Percentiles rank a stretch among this genome's conserved stretches.
These are phyloP conservation scores for Camellia japonica DNA, from an alignment of 148 eudicot species.

Conservation along the genomic window DNA sequence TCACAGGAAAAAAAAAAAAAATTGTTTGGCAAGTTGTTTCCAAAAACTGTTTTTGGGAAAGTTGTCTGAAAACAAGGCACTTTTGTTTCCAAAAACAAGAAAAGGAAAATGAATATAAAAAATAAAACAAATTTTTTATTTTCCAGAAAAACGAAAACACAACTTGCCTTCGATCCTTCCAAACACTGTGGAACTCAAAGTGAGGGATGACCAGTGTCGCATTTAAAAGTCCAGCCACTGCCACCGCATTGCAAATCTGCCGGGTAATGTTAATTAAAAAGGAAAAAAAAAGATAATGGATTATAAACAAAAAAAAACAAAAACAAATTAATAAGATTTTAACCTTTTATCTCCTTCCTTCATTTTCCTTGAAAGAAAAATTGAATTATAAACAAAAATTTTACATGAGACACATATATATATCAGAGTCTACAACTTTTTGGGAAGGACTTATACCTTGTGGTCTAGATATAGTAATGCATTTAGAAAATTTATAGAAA, in stretches of 20 bases:
- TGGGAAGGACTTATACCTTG: too few species aligned
- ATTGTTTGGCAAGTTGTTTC: too few species aligned
- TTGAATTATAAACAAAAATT: not conserved
- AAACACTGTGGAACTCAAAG: slow-evolving; percentile 72
- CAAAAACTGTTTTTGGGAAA: too few species aligned
- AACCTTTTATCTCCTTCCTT: not conserved
- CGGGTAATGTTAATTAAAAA: not conserved
- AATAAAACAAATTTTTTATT: too few species aligned
- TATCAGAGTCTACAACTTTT: too few species aligned
- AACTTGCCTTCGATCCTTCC: slow-evolving; percentile 76
- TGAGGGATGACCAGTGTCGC: slow-evolving; percentile 74
- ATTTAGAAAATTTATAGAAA: too few species aligned
- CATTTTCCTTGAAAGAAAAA: not conserved
- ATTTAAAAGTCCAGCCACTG: slow-evolving; percentile 73
- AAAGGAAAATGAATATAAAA: too few species aligned
- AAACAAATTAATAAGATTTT: not conserved
- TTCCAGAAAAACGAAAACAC: too few species aligned
- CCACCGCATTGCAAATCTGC: slow-evolving; percentile 94
- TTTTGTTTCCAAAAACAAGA: too few species aligned
- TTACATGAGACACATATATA: too few species aligned
- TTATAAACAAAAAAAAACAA: not conserved
- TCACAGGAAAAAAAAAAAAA: too few species aligned
- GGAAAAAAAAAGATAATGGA: not conserved
- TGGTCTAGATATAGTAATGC: not conserved
- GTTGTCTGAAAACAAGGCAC: too few species aligned